A percentile compares a stretch with the other conserved stretches of the same genome.
phyloP scores from a whole-genome alignment of 108 stramenopile genomes.

The Stephanodiscus triporus region DNA sequence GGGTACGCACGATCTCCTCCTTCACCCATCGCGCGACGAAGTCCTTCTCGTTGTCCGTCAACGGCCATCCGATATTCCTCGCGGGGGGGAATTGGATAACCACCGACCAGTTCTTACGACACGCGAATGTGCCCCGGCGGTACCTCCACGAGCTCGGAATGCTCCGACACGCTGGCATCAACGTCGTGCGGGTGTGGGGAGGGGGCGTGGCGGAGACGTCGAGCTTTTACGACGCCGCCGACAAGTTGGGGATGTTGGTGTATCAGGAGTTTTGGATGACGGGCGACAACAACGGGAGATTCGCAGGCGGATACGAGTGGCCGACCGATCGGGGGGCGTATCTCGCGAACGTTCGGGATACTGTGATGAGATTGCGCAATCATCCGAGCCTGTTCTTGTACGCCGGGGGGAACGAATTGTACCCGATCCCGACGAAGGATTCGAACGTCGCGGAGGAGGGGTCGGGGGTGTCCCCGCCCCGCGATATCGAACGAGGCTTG shows the following conservation, averaged over 20 bases:
- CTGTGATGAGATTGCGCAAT: conserved; percentile 39
- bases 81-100: conserved; percentile 68
- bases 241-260: conserved; percentile 66
- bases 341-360: conserved; percentile 38
- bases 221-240: conserved; percentile 71
- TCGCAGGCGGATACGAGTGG: conserved; percentile 54
- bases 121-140: conserved; percentile 26
- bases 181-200: conserved; percentile 76
- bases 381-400: conserved; percentile 51
- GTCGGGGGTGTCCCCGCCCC: conserved; percentile 25
- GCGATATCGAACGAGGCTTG: conserved; percentile 18
- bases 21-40: conserved; percentile 36
- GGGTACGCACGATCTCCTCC: conserved; percentile 46
- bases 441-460: background rate
- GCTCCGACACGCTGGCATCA: conserved; percentile 49
- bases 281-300: conserved; percentile 68
- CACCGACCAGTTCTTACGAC: conserved; percentile 54
- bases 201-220: conserved; percentile 69
- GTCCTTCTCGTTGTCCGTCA: conserved; percentile 40
- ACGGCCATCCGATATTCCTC: conserved; percentile 55
- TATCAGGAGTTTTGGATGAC: conserved; percentile 79
- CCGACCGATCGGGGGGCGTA: conserved; percentile 52
- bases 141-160: conserved; percentile 46
- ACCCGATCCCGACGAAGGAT: conserved; percentile 16
- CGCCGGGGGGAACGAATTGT: conserved; percentile 60